A percentile compares a stretch with the other conserved stretches of the same genome.
These are phyloP conservation scores for Paramecium sonneborni DNA, from an alignment of 73 alveolate species.

Conservation along the genomic window DNA sequence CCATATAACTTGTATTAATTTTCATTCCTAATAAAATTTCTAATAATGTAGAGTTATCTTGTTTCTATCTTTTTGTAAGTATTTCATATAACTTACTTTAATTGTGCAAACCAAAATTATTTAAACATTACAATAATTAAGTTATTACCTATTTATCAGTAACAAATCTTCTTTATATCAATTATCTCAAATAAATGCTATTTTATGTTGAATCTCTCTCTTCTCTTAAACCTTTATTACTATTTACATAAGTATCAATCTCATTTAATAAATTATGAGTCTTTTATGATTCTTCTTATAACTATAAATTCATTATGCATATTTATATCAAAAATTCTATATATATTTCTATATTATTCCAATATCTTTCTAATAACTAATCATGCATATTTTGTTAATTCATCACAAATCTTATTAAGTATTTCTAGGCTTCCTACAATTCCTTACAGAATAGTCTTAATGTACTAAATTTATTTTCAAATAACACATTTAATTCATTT, in stretches of 20 bases:
- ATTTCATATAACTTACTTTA: neutral
- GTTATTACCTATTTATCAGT: neutral
- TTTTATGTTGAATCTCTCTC: neutral
- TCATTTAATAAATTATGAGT: neutral
- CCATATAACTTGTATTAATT: neutral
- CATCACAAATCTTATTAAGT: neutral
- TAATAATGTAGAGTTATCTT: neutral
- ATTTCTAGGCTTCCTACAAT: neutral
- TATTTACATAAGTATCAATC: neutral
- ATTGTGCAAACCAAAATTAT: slow-evolving; percentile 20
- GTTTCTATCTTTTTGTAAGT: neutral
- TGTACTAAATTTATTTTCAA: neutral
- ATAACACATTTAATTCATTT: neutral
- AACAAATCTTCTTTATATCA: neutral
- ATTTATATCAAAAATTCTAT: neutral
- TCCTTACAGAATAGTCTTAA: neutral
- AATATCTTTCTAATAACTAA: slow-evolving; percentile 2
- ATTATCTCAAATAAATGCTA: neutral
- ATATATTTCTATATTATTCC: slow-evolving; percentile 13
- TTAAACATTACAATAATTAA: neutral
- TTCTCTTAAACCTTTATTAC: neutral
- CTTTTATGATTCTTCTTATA: neutral
- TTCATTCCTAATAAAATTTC: neutral
- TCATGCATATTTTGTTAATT: neutral
- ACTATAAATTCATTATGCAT: neutral